Percentiles rank a stretch among this genome's conserved stretches.
Evolutionary conservation across 2,329 filamentous ascomycete genomes (phyloP).

Genomic region (Chrysoporthe cubensis): DNA sequence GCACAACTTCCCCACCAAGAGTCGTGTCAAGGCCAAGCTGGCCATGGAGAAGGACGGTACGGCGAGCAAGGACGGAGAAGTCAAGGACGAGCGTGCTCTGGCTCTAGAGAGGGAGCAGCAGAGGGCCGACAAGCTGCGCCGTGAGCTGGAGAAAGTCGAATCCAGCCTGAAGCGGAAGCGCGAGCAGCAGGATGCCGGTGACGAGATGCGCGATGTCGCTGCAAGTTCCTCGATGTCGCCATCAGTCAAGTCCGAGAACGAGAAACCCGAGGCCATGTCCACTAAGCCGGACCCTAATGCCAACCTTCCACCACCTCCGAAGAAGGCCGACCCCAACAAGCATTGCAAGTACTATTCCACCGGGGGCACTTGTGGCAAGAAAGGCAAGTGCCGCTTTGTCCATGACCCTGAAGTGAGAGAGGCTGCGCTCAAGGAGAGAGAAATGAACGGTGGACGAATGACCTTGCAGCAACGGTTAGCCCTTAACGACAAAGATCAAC

Average conservation of each 20-base stretch:
- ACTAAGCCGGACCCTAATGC: constrained; percentile 46
- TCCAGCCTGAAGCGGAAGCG: constrained; percentile 71
- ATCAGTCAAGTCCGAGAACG: constrained; percentile 57
- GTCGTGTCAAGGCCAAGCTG: constrained; percentile 67
- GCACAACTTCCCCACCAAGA: constrained; percentile 78
- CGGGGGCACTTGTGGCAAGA: constrained; percentile 70
- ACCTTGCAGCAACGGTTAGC: constrained; percentile 68
- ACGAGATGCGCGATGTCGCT: constrained; percentile 61
- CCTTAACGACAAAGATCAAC: constrained; percentile 70
- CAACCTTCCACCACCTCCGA: constrained; percentile 49
- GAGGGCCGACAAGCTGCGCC: constrained; percentile 64
- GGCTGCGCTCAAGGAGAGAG: constrained; percentile 65
- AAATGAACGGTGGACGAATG: constrained; percentile 67
- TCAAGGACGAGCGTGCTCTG: constrained; percentile 45
- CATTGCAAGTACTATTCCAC: constrained; percentile 75
- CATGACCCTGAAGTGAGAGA: constrained; percentile 67
- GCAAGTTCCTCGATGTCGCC: constrained; percentile 43
- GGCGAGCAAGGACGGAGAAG: constrained; percentile 63
- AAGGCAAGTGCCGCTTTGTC: constrained; percentile 76
- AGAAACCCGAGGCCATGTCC: constrained; percentile 61
- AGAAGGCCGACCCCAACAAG: constrained; percentile 64
- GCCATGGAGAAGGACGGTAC: constrained; percentile 52
- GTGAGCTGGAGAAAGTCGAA: constrained; percentile 71
- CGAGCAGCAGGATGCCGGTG: constrained; percentile 68
- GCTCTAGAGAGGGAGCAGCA: constrained; percentile 56